These are phyloP conservation scores for Phytophthora tentaculata DNA, from an alignment of 352 stramenopile genomes.

Conservation along the genomic window DNA sequence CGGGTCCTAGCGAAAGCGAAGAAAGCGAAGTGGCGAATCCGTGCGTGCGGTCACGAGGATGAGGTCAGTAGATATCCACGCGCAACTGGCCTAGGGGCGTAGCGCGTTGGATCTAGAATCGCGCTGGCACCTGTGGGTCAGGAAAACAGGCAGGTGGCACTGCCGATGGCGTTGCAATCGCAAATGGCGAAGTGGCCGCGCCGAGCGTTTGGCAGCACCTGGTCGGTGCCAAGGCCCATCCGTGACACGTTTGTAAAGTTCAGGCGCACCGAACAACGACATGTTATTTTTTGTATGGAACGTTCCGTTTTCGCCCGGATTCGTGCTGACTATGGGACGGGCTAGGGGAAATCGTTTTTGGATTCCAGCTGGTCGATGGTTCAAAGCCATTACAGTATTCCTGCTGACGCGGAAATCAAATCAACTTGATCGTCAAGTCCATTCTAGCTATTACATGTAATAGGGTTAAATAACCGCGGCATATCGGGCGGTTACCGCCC, in stretches of 20 bases:
- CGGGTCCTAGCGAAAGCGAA: slow-evolving; percentile 15
- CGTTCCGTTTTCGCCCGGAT: slow-evolving; percentile 7
- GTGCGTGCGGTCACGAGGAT: slow-evolving; percentile 26
- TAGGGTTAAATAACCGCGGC: too few species aligned
- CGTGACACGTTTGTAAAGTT: slow-evolving; percentile 32
- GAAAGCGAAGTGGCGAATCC: slow-evolving; percentile 25
- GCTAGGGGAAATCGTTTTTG: slow-evolving; percentile 10
- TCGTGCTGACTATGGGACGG: slow-evolving; percentile 14
- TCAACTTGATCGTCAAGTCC: slow-evolving; percentile 16
- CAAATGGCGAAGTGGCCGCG: slow-evolving; percentile 31
- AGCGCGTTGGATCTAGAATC: slow-evolving; percentile 23
- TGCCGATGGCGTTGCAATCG: slow-evolving; percentile 30
- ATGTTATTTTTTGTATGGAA: slow-evolving; percentile 28
- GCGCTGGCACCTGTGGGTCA: slow-evolving; percentile 15
- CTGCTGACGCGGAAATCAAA: not conserved
- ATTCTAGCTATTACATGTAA: too few species aligned
- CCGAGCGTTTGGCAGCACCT: slow-evolving; percentile 13
- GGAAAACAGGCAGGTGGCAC: slow-evolving; percentile 36
- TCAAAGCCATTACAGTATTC: not conserved
- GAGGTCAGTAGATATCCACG: slow-evolving; percentile 13
- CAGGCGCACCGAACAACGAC: slow-evolving; percentile 22
- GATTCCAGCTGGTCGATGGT: not conserved
- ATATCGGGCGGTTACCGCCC: too few species aligned
- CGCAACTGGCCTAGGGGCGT: not conserved
- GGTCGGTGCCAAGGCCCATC: slow-evolving; percentile 15